phyloP scores from a whole-genome alignment of 2,329 filamentous ascomycete species.

The Talaromyces sp. region DNA sequence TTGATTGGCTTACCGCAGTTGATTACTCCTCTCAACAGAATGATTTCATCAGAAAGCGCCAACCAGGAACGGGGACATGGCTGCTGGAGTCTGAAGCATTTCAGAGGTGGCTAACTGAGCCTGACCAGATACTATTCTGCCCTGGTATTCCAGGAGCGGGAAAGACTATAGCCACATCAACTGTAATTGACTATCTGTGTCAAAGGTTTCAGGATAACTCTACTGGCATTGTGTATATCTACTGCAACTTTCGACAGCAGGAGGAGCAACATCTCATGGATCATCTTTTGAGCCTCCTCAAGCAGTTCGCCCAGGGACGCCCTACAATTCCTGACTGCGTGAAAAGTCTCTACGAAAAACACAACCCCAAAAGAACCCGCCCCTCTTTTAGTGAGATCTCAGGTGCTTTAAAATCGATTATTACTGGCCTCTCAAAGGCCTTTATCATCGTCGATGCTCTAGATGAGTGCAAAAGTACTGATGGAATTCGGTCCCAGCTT shows the following conservation, averaged over 20 bases:
- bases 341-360: not conserved
- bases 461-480: constrained; percentile 24
- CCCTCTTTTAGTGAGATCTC: not conserved
- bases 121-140: constrained; percentile 4
- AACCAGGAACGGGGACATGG: not conserved
- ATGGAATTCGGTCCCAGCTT: constrained; percentile 17
- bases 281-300: not conserved
- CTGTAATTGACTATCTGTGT: constrained; percentile 38
- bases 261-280: not conserved
- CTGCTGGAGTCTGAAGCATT: not conserved
- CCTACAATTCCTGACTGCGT: not conserved
- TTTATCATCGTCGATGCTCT: constrained; percentile 31
- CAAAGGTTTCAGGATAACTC: constrained; percentile 12
- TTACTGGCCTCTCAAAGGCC: constrained; percentile 17
- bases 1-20: not conserved
- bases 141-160: constrained; percentile 44
- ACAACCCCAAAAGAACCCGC: not conserved
- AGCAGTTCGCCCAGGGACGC: not conserved
- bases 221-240: constrained; percentile 3
- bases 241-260: constrained; percentile 1
- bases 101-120: not conserved
- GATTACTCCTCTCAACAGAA: not conserved
- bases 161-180: constrained; percentile 45
- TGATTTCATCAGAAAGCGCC: not conserved
- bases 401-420: not conserved